Evolutionary conservation across 139 green algal genomes (phyloP), one percentile per base, ranked within the genome.

Genomic region (Chlamydomonas applanata): DNA sequence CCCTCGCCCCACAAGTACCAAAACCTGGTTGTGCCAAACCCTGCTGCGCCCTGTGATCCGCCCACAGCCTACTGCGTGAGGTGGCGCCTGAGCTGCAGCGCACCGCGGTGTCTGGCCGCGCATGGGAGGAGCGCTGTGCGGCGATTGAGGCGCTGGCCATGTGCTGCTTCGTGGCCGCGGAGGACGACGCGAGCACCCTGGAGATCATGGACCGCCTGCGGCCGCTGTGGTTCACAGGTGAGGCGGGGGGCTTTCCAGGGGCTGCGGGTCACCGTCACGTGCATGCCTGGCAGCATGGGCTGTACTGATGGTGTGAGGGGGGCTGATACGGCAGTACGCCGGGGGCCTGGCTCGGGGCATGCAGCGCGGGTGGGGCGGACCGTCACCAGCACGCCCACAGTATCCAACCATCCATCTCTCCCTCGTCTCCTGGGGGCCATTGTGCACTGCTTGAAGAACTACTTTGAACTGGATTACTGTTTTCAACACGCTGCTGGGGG

Each of bases 101-200:
- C 2, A 46, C 81, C 0, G 64, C 77, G 0, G 61, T 75, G 62
- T 49, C 40, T 7, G 40, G 40, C 40, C 70, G 62, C 34, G 20
- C 54, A 0, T 73, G 59, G 3, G 53, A 32, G 53, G 49, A 61
- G 24, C 78, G 72, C 19, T 74, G 54, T 9, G 81, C 82, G 0
- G 87, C 79, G 0, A 53, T 80, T 5, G 89, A 94, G 19, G 67
- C 76, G 35, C 83, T 94, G 20, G 74, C 76, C 22, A 25, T 93
- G 52, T 71, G 79, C 32, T 83, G 79, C 54, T 94, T 93, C 46
- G 75, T 91, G 2, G 73, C 70, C 7, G 54, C 45, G 1, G 83
- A 90, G 49, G 88, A 91, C 27, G 69, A 87, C 35, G 46, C 35
- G 13, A 77, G 61, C 25, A 82, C 79, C 33, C 54, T 79, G 34